Conservation (phyloP, 257 asterid species). For the Buddleja alternifolia region DNA sequence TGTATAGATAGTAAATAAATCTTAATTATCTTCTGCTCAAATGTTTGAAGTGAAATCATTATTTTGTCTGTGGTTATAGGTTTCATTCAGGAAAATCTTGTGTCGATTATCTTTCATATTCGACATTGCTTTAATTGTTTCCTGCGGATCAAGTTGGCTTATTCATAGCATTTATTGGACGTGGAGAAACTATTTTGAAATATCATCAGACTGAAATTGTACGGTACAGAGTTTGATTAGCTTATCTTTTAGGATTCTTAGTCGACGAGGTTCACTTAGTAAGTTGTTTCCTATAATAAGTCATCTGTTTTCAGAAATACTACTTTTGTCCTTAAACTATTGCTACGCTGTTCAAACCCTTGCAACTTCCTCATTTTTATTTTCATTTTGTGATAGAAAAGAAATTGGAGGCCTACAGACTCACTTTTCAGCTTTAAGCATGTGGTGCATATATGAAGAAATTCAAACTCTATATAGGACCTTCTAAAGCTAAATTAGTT, state of each 20-base stretch:
- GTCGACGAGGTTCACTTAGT: neutral
- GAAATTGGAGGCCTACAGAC: neutral
- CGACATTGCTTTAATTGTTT: no score
- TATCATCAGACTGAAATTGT: neutral
- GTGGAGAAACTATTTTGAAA: neutral
- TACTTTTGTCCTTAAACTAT: neutral
- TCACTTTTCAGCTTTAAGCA: conserved; percentile 15
- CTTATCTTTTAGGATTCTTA: neutral
- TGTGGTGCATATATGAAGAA: conserved; percentile 12
- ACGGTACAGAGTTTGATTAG: neutral
- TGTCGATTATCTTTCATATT: no score
- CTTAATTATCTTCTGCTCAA: conserved; percentile 4
- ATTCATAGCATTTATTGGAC: no score
- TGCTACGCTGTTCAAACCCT: neutral
- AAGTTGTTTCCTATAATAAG: neutral
- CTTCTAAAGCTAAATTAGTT: neutral
- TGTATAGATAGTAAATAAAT: neutral
- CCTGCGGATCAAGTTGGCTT: no score
- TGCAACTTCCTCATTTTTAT: neutral
- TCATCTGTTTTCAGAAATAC: neutral
- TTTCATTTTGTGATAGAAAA: neutral
- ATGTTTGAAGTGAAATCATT: conserved; percentile 3
- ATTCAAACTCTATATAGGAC: neutral
- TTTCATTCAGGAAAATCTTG: no score
- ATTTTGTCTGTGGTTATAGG: neutral